phyloP scores from a whole-genome alignment of 805 yeast genomes.

The Wickerhamomyces ciferrii region DNA sequence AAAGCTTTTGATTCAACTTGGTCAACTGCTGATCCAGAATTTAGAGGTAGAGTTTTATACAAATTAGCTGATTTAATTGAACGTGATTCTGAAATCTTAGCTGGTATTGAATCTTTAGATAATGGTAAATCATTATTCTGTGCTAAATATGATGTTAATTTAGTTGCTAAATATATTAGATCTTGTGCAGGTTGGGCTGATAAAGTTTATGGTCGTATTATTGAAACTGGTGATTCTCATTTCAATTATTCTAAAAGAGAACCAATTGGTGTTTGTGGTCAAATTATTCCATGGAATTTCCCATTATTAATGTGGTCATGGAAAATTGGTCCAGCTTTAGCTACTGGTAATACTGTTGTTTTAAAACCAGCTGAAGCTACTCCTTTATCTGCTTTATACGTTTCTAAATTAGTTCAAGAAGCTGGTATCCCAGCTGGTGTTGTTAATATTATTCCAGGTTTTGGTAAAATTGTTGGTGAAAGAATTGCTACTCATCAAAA shows the following conservation, averaged over 20 bases:
- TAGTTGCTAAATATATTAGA: slow-evolving; percentile 63
- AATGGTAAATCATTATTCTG: slow-evolving; percentile 76
- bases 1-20: slow-evolving; percentile 71
- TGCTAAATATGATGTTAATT: slow-evolving; percentile 68
- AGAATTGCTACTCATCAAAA: slow-evolving; percentile 71
- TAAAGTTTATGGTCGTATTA: slow-evolving; percentile 67
- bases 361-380: slow-evolving; percentile 89
- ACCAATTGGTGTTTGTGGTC: slow-evolving; percentile 92
- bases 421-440: slow-evolving; percentile 92
- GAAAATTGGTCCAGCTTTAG: slow-evolving; percentile 89
- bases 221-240: slow-evolving; percentile 69
- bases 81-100: slow-evolving; percentile 59
- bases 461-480: slow-evolving; percentile 77
- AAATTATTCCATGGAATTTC: slow-evolving; percentile 94
- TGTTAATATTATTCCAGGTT: slow-evolving; percentile 77
- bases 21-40: slow-evolving; percentile 62
- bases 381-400: slow-evolving; percentile 77
- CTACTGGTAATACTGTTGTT: slow-evolving; percentile 82
- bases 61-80: slow-evolving; percentile 77
- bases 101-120: slow-evolving; percentile 77
- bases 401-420: slow-evolving; percentile 59
- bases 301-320: slow-evolving; percentile 89
- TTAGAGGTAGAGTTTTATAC: slow-evolving; percentile 53
- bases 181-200: slow-evolving; percentile 90
- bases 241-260: slow-evolving; percentile 77